A percentile compares a stretch with the other conserved stretches of the same genome.
Evolutionary conservation across 495 filamentous ascomycete species (phyloP).

Genomic region (Cryomyces minteri): DNA sequence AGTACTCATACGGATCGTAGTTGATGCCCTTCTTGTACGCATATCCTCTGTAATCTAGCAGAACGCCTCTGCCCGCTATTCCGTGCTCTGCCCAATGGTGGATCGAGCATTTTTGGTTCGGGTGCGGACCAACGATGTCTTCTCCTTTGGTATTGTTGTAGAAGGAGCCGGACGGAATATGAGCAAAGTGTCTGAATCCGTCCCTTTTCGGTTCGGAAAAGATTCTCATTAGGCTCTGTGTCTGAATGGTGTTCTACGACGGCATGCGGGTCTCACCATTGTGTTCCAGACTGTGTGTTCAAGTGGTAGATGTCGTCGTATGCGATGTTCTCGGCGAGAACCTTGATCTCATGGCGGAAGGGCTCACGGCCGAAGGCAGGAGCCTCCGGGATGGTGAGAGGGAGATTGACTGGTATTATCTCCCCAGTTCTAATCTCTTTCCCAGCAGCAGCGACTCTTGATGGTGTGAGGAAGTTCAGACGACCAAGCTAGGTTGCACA

Average conservation of each 20-base stretch:
- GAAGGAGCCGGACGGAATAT: no score
- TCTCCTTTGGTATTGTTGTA: no score
- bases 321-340: conserved; percentile 26
- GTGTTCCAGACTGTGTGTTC: conserved; percentile 59
- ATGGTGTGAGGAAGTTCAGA: conserved; percentile 39
- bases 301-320: conserved; percentile 53
- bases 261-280: conserved; percentile 29
- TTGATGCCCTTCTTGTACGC: conserved; percentile 27
- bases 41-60: conserved; percentile 33
- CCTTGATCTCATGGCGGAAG: conserved; percentile 39
- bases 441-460: conserved; percentile 30
- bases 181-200: no score
- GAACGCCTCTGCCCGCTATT: no score
- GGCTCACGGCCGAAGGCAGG: conserved; percentile 35
- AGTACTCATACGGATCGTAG: conserved; percentile 36
- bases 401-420: conserved; percentile 28
- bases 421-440: conserved; percentile 35
- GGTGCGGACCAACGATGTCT: no score
- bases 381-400: conserved; percentile 30
- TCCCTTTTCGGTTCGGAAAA: no score
- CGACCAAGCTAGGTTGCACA: conserved; percentile 25
- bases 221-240: no score
- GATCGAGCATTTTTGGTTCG: no score
- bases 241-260: no score
- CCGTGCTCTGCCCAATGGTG: no score